Conservation (phyloP, 352 stramenopile genomes). For the Pseudoperonospora humuli region DNA sequence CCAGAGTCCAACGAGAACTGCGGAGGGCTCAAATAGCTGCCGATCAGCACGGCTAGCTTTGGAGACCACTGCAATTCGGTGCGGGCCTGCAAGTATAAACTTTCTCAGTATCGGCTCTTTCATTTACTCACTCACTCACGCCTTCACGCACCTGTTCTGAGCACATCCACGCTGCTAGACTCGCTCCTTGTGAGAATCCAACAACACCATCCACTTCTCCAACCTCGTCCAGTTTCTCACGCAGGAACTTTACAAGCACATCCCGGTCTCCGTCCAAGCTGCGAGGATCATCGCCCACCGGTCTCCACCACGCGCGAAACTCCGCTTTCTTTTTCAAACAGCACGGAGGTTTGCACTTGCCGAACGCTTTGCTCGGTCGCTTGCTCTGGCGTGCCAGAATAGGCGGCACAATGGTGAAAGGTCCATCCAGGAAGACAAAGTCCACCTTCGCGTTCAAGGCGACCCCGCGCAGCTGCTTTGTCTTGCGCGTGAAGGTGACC, state of each 20-base stretch:
- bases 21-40: slow-evolving; percentile 56
- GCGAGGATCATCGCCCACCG: slow-evolving; percentile 33
- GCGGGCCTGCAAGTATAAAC: slow-evolving; percentile 21
- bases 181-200: slow-evolving; percentile 80
- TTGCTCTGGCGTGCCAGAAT: slow-evolving; percentile 47
- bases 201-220: slow-evolving; percentile 68
- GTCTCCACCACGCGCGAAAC: slow-evolving; percentile 75
- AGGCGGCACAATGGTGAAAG: slow-evolving; percentile 63
- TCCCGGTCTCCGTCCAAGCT: slow-evolving; percentile 47
- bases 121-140: not conserved
- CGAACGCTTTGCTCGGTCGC: slow-evolving; percentile 9
- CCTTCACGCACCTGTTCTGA: slow-evolving; percentile 38
- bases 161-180: slow-evolving; percentile 74
- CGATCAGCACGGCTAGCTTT: slow-evolving; percentile 61
- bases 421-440: slow-evolving; percentile 66
- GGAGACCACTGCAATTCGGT: slow-evolving; percentile 61
- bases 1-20: slow-evolving; percentile 51
- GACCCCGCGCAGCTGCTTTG: slow-evolving; percentile 36
- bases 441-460: slow-evolving; percentile 27
- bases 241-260: slow-evolving; percentile 51
- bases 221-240: slow-evolving; percentile 42
- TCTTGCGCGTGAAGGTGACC: slow-evolving; percentile 61
- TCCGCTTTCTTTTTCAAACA: slow-evolving; percentile 47
- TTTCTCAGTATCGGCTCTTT: not conserved
- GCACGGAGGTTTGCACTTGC: slow-evolving; percentile 25